Base-by-base conservation (phyloP, 169 alveolate genomes). In the Miamiensis avidus region DNA sequence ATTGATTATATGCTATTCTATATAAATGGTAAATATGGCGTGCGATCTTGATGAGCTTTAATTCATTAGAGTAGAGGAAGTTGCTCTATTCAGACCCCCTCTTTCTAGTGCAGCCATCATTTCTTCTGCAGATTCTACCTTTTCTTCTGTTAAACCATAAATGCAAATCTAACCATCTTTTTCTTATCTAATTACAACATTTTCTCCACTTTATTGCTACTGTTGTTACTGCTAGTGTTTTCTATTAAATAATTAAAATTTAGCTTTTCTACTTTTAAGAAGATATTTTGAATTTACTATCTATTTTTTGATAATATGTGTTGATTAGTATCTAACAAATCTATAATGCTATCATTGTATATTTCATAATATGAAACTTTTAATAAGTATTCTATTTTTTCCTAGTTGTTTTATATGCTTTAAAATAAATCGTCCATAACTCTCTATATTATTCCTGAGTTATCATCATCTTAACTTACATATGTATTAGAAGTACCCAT, bases 1-100 rank as follows among this genome's bases (percentile, higher is more conserved):
- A 32, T 90, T 93, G 28, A 85, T 86, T 11, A 34, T 81, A 81
- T 89, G 90, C 83, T 95, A 95, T 83, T 96, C 96, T 29, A 97
- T 91, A 28, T 91, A 89, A 65, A 96, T 96, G 74, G 98, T 97
- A 89, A 96, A 97, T 75, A 97, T 96, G 1, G 98, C 99, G 92
- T 97, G 99, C n/a, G 98, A 95, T 82, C 98, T 87, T 49, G 97
- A 90, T 15, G 97, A 92, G 77, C 90, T 89, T 65, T 94, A 89
- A 92, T 97, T 97, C 98, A 97, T 96, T 73, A 92, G 83, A 26
- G 98, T 97, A 77, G 93, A 82, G 74, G 96, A 87, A 33, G 96
- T 94, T 32, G 94, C 86, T 79, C 97, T 89, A 64, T 90, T 91
- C 26, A 91, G 79, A 20, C 94, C 92, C 25, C 98, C 98, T 88